A percentile compares a stretch with the other conserved stretches of the same genome.
Conservation (phyloP, 2,329 filamentous ascomycete genomes). For the Beauveria scarabaeidicola region DNA sequence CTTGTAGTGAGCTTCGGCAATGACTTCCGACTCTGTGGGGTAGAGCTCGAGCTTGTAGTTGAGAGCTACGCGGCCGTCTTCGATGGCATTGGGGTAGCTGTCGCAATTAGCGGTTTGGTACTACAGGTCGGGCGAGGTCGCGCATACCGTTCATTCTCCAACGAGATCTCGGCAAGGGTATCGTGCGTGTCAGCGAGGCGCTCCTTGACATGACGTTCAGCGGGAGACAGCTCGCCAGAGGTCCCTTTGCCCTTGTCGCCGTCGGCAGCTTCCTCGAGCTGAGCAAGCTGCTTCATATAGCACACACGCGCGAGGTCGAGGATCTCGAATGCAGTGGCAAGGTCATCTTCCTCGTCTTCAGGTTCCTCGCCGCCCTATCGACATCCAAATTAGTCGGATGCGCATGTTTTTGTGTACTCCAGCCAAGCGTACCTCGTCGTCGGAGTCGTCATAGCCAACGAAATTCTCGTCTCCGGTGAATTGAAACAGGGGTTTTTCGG, state of each 20-base stretch:
- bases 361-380: constrained; percentile 34
- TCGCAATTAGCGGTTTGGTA: not conserved
- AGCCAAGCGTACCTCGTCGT: constrained; percentile 33
- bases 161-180: constrained; percentile 88
- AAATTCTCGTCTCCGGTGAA: constrained; percentile 94
- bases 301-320: constrained; percentile 69
- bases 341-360: constrained; percentile 61
- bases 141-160: constrained; percentile 76
- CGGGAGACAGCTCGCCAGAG: constrained; percentile 30
- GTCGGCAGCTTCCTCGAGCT: constrained; percentile 24
- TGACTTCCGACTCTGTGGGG: constrained; percentile 69
- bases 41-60: constrained; percentile 72
- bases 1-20: constrained; percentile 95
- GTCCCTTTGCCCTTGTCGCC: constrained; percentile 36
- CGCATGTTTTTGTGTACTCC: constrained; percentile 7
- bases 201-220: constrained; percentile 61
- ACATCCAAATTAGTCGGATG: constrained; percentile 24
- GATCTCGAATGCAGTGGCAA: constrained; percentile 74
- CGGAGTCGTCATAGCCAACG: constrained; percentile 71
- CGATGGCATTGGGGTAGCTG: constrained; percentile 76
- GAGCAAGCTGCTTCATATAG: constrained; percentile 47
- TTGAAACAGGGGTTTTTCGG: constrained; percentile 75
- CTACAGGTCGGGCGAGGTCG: not conserved
- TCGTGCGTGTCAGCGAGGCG: constrained; percentile 89
- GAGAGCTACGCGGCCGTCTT: constrained; percentile 70